Evolutionary conservation across 352 stramenopile genomes (phyloP), one percentile per base, ranked within the genome.

Genomic region (Globisporangium lucens): DNA sequence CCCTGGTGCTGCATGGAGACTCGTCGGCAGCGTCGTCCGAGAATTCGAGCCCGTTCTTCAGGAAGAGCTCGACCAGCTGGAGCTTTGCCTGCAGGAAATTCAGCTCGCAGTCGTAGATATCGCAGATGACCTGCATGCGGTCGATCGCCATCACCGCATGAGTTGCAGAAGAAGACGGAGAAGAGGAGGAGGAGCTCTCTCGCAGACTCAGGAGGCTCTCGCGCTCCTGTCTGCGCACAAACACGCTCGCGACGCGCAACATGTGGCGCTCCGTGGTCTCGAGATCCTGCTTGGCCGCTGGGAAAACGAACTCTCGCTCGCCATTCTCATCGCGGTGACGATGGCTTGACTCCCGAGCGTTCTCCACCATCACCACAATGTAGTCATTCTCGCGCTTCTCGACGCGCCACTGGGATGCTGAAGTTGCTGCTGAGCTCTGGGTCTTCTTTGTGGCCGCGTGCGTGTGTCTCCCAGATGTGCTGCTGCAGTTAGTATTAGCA

Each of bases 101-200:
- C 4, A 84, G 55, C 52, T 88, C 77, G 38, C 71, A 82, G 27
- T 89, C 73, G 61, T 88, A 89, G 5, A 87, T 38, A 38, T 91
- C 83, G 4, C 63, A 73, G n/a, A 91, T 57, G 2, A 88, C 79
- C 24, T 85, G 75, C 49, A 85, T 61, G 17, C 81, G 76, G 59
- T 91, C 83, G 52, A 91, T 79, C 1, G 74, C 71, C 17, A 69
- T 61, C 15, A 75, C 65, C 0, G 5, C 20, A 9, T 58, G 43
- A n/a, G 20, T 7, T 38, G 27, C 53, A 41, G 29, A n/a, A 27
- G 55, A 29, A 3, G 30, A 10, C 13, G 55, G 0, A 3, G 13
- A n/a, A 8, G 55, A 1, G 7, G 13, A n/a, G 17, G 55, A 38
- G 2, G 52, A 13, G 0, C 17, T 35, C 3, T 9, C 68, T 2